phyloP scores from a whole-genome alignment of 106 monocot species.

The Amphibolis antarctica region DNA sequence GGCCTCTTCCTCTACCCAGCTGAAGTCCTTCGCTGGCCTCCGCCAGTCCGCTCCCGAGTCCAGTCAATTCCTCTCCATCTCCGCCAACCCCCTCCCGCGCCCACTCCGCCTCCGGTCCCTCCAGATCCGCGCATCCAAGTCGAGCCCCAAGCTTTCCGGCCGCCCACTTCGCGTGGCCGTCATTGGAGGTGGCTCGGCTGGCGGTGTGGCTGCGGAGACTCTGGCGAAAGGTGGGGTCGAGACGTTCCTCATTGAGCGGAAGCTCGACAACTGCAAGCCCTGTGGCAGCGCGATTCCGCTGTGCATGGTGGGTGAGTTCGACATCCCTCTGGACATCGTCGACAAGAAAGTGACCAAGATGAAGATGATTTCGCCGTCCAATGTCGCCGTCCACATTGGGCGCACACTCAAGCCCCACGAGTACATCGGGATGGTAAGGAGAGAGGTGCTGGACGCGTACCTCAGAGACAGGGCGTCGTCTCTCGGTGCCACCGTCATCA shows the following conservation, averaged over 20 bases:
- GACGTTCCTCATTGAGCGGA: conserved; percentile 65
- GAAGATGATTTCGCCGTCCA: conserved; percentile 99
- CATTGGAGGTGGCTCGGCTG: conserved; percentile 74
- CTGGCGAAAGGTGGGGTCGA: conserved; percentile 91
- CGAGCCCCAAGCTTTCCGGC: conserved; percentile 45
- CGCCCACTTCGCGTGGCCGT: conserved; percentile 71
- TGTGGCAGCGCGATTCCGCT: conserved; percentile 93
- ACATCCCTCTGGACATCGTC: conserved; percentile 72
- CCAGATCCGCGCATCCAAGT: conserved; percentile 31
- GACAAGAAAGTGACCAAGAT: conserved; percentile 83
- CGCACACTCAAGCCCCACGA: conserved; percentile 71
- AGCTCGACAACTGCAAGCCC: conserved; percentile 65
- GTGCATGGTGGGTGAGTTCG: conserved; percentile 92
- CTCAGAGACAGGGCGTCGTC: conserved; percentile 45
- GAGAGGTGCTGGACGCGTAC: conserved; percentile 82
- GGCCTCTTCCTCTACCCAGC: not conserved
- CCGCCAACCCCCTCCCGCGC: not conserved
- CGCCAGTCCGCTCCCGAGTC: not conserved
- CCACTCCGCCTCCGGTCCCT: not conserved
- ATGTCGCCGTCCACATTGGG: conserved; percentile 86
- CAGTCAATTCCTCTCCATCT: not conserved
- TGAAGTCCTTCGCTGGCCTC: conserved; percentile 4
- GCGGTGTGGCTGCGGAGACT: conserved; percentile 76
- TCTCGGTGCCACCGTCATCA: conserved; percentile 57
- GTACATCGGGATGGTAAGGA: conserved; percentile 97